phyloP scores from a whole-genome alignment of 179 eudicot species.

The Silene vulgaris region DNA sequence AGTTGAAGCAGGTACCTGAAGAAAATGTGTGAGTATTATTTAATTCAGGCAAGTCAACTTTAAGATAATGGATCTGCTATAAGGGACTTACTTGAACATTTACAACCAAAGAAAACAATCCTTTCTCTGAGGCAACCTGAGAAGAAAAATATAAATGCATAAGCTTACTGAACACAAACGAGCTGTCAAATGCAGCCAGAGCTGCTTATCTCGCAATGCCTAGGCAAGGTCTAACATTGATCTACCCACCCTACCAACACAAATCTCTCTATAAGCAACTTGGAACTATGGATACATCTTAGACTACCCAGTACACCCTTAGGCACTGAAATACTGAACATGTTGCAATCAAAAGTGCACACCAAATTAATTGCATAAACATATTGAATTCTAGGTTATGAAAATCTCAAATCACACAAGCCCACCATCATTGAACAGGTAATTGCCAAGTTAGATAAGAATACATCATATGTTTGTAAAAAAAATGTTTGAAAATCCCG shows the following conservation, averaged over 20 bases:
- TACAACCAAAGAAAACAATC: constrained; percentile 65
- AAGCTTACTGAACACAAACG: neutral
- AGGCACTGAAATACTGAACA: neutral
- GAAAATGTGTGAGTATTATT: constrained; percentile 17
- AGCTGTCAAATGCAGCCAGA: constrained; percentile 9
- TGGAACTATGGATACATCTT: neutral
- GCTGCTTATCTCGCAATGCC: neutral
- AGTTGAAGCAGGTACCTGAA: constrained; percentile 90
- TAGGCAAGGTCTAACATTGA: constrained; percentile 4
- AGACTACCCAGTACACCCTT: neutral
- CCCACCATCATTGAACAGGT: neutral
- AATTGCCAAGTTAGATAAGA: neutral
- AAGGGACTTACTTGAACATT: constrained; percentile 83
- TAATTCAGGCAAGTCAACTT: constrained; percentile 20
- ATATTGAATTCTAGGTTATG: neutral
- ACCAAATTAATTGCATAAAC: neutral
- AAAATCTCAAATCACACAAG: neutral
- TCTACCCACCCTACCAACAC: constrained; percentile 1
- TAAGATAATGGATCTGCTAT: constrained; percentile 15
- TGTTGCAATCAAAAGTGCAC: neutral
- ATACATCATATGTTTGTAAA: neutral
- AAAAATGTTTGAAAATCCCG: neutral
- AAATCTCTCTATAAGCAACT: constrained; percentile 2
- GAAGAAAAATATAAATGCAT: constrained; percentile 12
- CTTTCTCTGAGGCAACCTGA: constrained; percentile 90